Evolutionary conservation across 2,329 filamentous ascomycete species (phyloP).

Genomic region (Sclerotinia trifoliorum): DNA sequence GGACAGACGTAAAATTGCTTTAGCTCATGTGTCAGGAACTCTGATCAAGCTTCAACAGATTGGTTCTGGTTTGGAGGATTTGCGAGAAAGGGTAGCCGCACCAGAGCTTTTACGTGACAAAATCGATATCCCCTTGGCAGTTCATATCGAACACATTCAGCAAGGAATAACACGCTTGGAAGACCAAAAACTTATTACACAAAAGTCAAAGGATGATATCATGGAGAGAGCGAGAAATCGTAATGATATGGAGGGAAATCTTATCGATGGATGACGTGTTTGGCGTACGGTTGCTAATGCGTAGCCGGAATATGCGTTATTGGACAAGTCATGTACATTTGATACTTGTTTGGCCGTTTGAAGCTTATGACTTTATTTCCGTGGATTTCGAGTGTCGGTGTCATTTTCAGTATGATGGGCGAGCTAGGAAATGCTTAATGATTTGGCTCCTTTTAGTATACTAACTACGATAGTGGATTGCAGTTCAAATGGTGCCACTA

Average conservation of each 20-base stretch:
- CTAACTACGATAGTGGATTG: not conserved
- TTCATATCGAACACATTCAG: conserved; percentile 75
- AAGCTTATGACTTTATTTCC: not conserved
- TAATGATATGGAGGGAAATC: conserved; percentile 43
- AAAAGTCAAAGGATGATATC: conserved; percentile 58
- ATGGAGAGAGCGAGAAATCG: conserved; percentile 52
- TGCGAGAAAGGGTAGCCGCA: conserved; percentile 67
- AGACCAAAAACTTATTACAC: conserved; percentile 57
- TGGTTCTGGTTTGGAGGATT: conserved; percentile 65
- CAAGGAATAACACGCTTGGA: conserved; percentile 71
- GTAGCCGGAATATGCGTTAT: not conserved
- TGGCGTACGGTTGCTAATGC: not conserved
- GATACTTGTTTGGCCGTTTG: not conserved
- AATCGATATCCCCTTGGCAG: conserved; percentile 60
- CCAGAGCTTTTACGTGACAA: conserved; percentile 59
- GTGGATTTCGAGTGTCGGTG: not conserved
- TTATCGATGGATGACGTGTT: conserved; percentile 33
- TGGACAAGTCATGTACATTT: not conserved
- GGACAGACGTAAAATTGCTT: conserved; percentile 62
- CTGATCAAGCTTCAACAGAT: conserved; percentile 74
- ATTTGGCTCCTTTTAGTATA: not conserved
- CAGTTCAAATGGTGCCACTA: not conserved
- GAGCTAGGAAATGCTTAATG: not conserved
- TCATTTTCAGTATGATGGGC: not conserved
- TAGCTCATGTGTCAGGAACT: conserved; percentile 66